Evolutionary conservation across 208 protist species (phyloP).

Genomic region (Leishmania turanica): DNA sequence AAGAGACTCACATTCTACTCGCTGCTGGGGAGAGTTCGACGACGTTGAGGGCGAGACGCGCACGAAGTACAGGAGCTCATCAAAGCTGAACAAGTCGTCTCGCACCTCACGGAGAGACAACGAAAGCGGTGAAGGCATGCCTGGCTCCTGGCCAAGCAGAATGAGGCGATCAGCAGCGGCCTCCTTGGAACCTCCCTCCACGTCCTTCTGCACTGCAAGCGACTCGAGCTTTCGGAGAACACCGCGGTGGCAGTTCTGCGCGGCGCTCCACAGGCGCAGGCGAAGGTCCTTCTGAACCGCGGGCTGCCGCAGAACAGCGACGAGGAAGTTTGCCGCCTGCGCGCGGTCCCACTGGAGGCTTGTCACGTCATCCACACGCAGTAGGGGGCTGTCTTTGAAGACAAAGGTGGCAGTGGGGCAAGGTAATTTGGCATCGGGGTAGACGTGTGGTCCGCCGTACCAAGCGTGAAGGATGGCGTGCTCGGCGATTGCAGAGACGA

Average conservation of each 20-base stretch:
- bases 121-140: background rate
- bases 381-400: background rate
- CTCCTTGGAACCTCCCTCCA: background rate
- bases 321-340: slow-evolving; percentile 16
- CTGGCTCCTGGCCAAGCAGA: background rate
- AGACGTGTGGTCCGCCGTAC: slow-evolving; percentile 12
- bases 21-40: background rate
- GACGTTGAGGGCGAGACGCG: background rate
- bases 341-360: slow-evolving; percentile 20
- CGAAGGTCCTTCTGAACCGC: slow-evolving; percentile 14
- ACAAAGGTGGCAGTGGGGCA: background rate
- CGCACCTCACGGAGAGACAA: background rate
- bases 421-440: background rate
- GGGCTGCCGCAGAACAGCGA: slow-evolving; percentile 5
- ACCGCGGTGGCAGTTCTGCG: slow-evolving; percentile 22
- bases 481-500: slow-evolving; percentile 7
- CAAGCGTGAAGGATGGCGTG: slow-evolving; percentile 19
- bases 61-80: background rate
- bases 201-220: background rate
- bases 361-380: slow-evolving; percentile 9
- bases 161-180: background rate
- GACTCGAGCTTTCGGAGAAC: slow-evolving; percentile 4
- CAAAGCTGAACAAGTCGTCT: slow-evolving; percentile 8
- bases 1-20: background rate
- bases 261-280: slow-evolving; percentile 13